Conservation (phyloP, 495 filamentous ascomycete species). For the Tuber melanosporum region DNA sequence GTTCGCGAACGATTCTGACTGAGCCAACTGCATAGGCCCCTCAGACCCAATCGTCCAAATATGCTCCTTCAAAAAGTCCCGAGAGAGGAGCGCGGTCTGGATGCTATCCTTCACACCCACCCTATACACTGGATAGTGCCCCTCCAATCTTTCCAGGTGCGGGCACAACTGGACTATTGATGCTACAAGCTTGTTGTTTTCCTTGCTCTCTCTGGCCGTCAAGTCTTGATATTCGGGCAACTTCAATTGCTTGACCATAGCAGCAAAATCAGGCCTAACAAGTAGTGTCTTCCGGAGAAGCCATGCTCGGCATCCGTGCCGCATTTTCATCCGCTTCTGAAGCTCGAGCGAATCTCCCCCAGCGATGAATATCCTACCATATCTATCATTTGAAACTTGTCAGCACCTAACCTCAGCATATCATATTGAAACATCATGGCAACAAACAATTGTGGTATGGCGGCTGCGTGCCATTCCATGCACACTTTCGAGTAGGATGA, state of each 20-base stretch:
- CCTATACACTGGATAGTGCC: slow-evolving; percentile 62
- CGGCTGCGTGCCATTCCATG: slow-evolving; percentile 24
- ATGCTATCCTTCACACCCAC: slow-evolving; percentile 68
- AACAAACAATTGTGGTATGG: slow-evolving; percentile 30
- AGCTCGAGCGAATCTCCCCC: slow-evolving; percentile 22
- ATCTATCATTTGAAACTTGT: slow-evolving; percentile 20
- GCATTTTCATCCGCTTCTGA: slow-evolving; percentile 21
- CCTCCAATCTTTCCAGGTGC: slow-evolving; percentile 68
- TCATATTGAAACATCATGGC: not conserved
- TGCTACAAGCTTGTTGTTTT: slow-evolving; percentile 65
- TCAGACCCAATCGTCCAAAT: slow-evolving; percentile 62
- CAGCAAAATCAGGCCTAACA: slow-evolving; percentile 61
- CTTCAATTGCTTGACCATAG: slow-evolving; percentile 66
- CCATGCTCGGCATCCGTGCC: slow-evolving; percentile 59
- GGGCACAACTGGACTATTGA: slow-evolving; percentile 82
- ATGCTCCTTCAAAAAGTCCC: slow-evolving; percentile 66
- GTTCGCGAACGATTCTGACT: slow-evolving; percentile 62
- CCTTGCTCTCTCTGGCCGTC: slow-evolving; percentile 49
- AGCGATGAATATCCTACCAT: slow-evolving; percentile 27
- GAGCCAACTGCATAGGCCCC: slow-evolving; percentile 49
- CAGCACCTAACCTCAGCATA: slow-evolving; percentile 9
- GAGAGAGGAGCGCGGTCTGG: slow-evolving; percentile 65
- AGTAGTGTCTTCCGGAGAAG: slow-evolving; percentile 70
- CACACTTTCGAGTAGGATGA: slow-evolving; percentile 30
- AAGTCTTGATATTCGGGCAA: slow-evolving; percentile 57